phyloP scores from a whole-genome alignment of 108 stramenopile species.

The Hondaea fermentalgiana region DNA sequence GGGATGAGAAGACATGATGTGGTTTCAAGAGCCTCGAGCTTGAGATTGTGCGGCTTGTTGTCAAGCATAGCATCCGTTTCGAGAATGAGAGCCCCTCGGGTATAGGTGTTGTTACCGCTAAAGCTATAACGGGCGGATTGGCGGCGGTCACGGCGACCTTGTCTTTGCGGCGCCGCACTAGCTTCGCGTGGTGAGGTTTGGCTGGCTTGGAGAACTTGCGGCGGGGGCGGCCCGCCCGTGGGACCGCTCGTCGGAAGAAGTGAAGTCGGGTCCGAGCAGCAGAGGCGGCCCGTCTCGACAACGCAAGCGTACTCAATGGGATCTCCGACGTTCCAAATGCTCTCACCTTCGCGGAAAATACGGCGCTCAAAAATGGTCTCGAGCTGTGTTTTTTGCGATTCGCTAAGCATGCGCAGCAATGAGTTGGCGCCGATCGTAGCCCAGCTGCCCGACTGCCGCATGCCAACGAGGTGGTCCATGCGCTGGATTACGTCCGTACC shows the following conservation, averaged over 20 bases:
- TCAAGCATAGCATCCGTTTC: constrained; percentile 21
- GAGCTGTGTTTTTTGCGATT: constrained; percentile 27
- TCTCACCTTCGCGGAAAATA: neutral
- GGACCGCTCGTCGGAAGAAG: no score
- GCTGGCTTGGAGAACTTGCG: no score
- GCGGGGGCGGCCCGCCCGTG: no score
- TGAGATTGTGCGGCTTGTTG: neutral
- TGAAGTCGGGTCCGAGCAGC: neutral
- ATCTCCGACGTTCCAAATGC: constrained; percentile 10
- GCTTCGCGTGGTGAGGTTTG: no score
- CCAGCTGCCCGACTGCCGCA: constrained; percentile 15
- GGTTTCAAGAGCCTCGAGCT: neutral
- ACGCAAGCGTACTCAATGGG: neutral
- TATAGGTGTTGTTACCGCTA: neutral
- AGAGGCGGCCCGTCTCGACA: neutral
- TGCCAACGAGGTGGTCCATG: constrained; percentile 4
- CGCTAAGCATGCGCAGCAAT: neutral
- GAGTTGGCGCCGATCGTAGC: neutral
- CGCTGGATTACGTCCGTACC: constrained; percentile 6
- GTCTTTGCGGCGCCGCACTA: neutral
- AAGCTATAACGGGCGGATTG: neutral
- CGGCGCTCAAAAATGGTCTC: constrained; percentile 10
- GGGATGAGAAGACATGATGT: neutral
- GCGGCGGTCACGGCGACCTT: neutral
- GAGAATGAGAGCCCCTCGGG: constrained; percentile 1